Base-by-base conservation (phyloP, 2,329 filamentous ascomycete genomes). In the Fusarium tjaetaba region DNA sequence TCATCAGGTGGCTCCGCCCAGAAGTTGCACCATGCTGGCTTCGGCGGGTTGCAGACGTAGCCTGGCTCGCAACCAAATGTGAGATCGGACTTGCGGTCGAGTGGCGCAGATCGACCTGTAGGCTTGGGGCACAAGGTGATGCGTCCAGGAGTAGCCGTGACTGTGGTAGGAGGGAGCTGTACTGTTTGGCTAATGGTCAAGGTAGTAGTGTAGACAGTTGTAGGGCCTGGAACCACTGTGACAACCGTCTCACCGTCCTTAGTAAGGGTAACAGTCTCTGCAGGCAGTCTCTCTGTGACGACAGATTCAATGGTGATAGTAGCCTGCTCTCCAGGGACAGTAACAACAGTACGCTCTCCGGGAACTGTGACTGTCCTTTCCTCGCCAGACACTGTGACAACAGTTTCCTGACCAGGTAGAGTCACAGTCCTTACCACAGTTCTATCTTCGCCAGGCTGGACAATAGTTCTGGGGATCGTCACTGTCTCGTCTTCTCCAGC, bases 51-150 rank as follows among this genome's bases (percentile, higher is more conserved):
- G 80, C 89, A 90, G 34, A 90, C 83, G 22, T 77, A 86, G 38
- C 88, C 87, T 5, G 88, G 87, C 18, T 70, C 57, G 76, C 89
- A 90, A 57, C 88, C 89, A 82, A 85, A 90, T 1, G 87, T 88
- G 43, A 80, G 81, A 59, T 88, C 73, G 4, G 85, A 86, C 24
- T 74, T 74, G 9, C 79, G 75, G 45, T 82, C 65, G 20, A 85
- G 80, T 4, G 79, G 70, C 18, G 53, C 78, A 62, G 42, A 79
- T 49, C 26, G 61, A 34, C 85, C 84, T 5, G 85, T 85, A 5
- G 87, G 86, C 4, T 81, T 79, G 7, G 86, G 80, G 65, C 88
- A 90, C 9, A 83, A 71, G 20, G 81, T 83, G 14, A 85, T 78
- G 24, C 77, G 79, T 22, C 78, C 68, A 7, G 76, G 74, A 7